Conservation (phyloP, 2,329 filamentous ascomycete genomes). For the Byssochlamys sp. region DNA sequence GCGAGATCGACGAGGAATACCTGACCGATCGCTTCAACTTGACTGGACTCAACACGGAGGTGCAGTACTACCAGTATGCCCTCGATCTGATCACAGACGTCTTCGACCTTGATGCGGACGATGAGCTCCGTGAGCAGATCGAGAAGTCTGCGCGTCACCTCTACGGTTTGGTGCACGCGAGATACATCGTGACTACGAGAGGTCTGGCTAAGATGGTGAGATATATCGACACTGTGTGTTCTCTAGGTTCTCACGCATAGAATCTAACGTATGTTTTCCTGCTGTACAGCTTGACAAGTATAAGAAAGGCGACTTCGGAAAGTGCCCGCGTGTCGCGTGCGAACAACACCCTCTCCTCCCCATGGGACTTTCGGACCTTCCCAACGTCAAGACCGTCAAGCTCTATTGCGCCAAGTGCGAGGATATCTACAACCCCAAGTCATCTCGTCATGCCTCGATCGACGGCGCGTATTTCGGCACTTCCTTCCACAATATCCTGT, state of each 20-base stretch:
- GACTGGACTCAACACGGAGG: slow-evolving; percentile 90
- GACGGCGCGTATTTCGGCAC: slow-evolving; percentile 97
- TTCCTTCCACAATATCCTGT: slow-evolving; percentile 97
- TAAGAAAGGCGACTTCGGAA: slow-evolving; percentile 95
- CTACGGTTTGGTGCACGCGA: slow-evolving; percentile 89
- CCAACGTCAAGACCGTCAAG: slow-evolving; percentile 83
- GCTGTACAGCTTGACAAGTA: slow-evolving; percentile 80
- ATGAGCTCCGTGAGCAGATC: slow-evolving; percentile 95
- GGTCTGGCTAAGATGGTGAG: slow-evolving; percentile 91
- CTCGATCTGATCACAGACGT: slow-evolving; percentile 95
- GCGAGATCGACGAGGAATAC: slow-evolving; percentile 98
- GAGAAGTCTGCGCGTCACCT: slow-evolving; percentile 93
- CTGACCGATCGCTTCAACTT: slow-evolving; percentile 96
- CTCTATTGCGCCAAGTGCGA: slow-evolving; percentile 96
- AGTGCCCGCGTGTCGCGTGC: slow-evolving; percentile 93
- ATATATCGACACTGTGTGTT: slow-evolving; percentile 6
- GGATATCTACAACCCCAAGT: slow-evolving; percentile 98
- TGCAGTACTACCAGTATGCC: slow-evolving; percentile 98
- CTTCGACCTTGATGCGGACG: slow-evolving; percentile 96
- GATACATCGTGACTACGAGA: slow-evolving; percentile 92
- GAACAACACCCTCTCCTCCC: slow-evolving; percentile 85
- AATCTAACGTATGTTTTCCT: slow-evolving; percentile 4
- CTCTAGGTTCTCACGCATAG: background rate
- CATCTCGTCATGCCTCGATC: slow-evolving; percentile 84
- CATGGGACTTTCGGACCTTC: slow-evolving; percentile 83